Evolutionary conservation across 805 yeast species (phyloP).

Genomic region (Candida jianshihensis): DNA sequence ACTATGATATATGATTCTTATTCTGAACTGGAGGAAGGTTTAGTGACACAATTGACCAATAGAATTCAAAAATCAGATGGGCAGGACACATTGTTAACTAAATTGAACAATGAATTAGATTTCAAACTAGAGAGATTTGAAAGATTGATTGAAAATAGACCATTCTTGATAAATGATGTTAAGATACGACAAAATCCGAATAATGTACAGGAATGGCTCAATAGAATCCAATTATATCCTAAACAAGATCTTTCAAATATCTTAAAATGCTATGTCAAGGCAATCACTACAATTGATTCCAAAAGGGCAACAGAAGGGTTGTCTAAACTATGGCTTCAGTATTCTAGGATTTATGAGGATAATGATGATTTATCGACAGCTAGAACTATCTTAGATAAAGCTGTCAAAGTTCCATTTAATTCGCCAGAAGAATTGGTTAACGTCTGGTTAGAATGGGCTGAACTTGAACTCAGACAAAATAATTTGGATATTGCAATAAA

Average conservation of each 20-base stretch:
- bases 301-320: slow-evolving; percentile 39
- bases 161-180: slow-evolving; percentile 58
- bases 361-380: slow-evolving; percentile 53
- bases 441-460: slow-evolving; percentile 73
- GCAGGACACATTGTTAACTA: slow-evolving; percentile 9
- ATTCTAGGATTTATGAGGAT: slow-evolving; percentile 57
- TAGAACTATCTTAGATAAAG: slow-evolving; percentile 52
- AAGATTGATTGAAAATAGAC: slow-evolving; percentile 47
- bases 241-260: slow-evolving; percentile 33
- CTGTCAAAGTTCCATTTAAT: slow-evolving; percentile 63
- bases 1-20: slow-evolving; percentile 55
- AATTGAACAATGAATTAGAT: slow-evolving; percentile 30
- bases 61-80: slow-evolving; percentile 4
- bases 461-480: slow-evolving; percentile 46
- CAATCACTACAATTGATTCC: slow-evolving; percentile 62
- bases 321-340: slow-evolving; percentile 61
- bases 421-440: slow-evolving; percentile 57
- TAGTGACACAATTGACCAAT: slow-evolving; percentile 22
- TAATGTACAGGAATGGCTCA: slow-evolving; percentile 62
- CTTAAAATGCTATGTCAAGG: slow-evolving; percentile 53
- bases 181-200: slow-evolving; percentile 54
- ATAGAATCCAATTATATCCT: slow-evolving; percentile 43
- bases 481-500: slow-evolving; percentile 38
- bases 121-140: slow-evolving; percentile 44
- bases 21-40: slow-evolving; percentile 51